These are phyloP conservation scores for Flaveria linearis DNA, from an alignment of 129 eudicot genomes.

Conservation along the genomic window DNA sequence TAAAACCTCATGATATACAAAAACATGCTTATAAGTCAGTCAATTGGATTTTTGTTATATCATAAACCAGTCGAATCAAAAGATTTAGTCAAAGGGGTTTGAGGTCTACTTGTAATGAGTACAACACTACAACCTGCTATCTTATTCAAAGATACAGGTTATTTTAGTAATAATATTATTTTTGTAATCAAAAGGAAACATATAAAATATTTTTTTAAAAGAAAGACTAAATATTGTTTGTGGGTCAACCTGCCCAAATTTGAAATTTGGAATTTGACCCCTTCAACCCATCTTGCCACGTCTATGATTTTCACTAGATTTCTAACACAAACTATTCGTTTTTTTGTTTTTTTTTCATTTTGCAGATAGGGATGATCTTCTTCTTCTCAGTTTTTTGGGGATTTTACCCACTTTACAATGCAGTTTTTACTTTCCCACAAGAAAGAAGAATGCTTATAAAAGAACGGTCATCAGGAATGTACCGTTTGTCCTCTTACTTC, in stretches of 20 bases:
- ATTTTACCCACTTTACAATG: constrained; percentile 94
- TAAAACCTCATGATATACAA: constrained; percentile 2
- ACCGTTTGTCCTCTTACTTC: constrained; percentile 94
- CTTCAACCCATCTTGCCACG: neutral
- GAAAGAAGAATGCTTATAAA: constrained; percentile 90
- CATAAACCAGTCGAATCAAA: too few relatives aligned
- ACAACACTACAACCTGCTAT: too few relatives aligned
- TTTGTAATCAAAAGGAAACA: neutral
- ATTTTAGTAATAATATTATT: neutral
- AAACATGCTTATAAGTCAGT: neutral
- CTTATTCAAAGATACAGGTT: too few relatives aligned
- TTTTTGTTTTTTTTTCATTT: neutral
- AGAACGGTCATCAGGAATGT: constrained; percentile 96
- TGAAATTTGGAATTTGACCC: neutral
- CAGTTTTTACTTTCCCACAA: constrained; percentile 98
- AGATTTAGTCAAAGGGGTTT: too few relatives aligned
- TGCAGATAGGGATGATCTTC: constrained; percentile 94
- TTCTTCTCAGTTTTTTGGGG: constrained; percentile 99
- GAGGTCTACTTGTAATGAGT: too few relatives aligned
- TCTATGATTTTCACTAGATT: constrained; percentile 3
- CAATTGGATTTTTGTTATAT: too few relatives aligned
- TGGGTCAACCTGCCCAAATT: too few relatives aligned
- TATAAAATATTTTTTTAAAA: too few relatives aligned
- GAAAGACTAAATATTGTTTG: too few relatives aligned
- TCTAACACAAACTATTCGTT: constrained; percentile 3